Conservation (phyloP, 805 yeast genomes). For the Wickerhamomyces chambardii region DNA sequence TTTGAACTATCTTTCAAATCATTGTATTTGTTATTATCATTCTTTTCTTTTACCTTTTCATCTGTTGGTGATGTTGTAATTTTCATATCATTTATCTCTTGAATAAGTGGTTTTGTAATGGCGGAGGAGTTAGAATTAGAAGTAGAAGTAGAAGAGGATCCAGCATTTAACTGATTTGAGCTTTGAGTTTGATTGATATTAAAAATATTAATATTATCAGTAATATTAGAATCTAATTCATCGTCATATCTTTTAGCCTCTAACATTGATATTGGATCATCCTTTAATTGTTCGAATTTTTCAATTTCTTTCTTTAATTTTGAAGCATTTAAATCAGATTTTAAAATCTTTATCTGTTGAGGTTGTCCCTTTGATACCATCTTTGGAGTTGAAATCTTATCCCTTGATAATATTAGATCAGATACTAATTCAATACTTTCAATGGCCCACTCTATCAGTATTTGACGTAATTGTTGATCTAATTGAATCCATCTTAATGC, state of each 20-base stretch:
- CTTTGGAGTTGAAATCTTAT: slow-evolving; percentile 54
- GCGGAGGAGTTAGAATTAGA: neutral
- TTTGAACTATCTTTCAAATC: neutral
- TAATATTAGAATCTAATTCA: slow-evolving; percentile 1
- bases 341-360: slow-evolving; percentile 32
- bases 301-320: slow-evolving; percentile 27
- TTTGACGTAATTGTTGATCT: slow-evolving; percentile 50
- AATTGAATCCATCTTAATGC: slow-evolving; percentile 55
- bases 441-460: slow-evolving; percentile 75
- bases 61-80: slow-evolving; percentile 2
- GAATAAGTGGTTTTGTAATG: slow-evolving; percentile 35
- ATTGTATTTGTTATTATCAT: neutral
- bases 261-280: slow-evolving; percentile 33
- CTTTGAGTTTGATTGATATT: slow-evolving; percentile 4
- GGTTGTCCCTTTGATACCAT: slow-evolving; percentile 62
- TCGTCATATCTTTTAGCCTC: slow-evolving; percentile 24
- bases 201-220: slow-evolving; percentile 14
- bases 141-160: neutral
- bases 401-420: slow-evolving; percentile 49
- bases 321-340: slow-evolving; percentile 30
- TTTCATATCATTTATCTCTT: slow-evolving; percentile 37
- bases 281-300: slow-evolving; percentile 21
- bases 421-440: slow-evolving; percentile 62
- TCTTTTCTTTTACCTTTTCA: slow-evolving; percentile 1
- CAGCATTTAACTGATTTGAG: too few species aligned